Base-by-base conservation (phyloP, 1,284 basidiomycete genomes). In the Rhodotorula sp. region DNA sequence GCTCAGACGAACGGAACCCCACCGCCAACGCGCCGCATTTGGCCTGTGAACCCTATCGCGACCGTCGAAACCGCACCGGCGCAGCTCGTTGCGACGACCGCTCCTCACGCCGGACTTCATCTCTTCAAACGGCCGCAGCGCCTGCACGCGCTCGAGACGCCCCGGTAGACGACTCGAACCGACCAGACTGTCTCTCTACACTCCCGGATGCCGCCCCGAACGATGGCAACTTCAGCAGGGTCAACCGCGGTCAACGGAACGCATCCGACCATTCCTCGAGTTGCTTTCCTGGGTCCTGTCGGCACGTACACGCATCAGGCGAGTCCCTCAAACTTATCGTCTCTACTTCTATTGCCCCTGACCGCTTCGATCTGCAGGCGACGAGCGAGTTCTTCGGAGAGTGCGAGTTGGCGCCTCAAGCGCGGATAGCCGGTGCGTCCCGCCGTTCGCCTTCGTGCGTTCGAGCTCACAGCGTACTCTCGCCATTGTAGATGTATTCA, bases 291-390 rank as follows among this genome's bases (percentile, higher is more conserved):
- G 50, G 76, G 76, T 18, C 76, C 76, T 18, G 60, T 73, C 28
- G 76, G 76, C 7, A 77, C 76, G 0, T 77, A 77, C 26, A 75
- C 76, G 1, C 76, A 77, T 54, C 76, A 77, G 59, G 76, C 65
- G 30, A 52, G 69, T 22, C n/a, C 34, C 34, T 13, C 20, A 20
- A 58, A 2, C 24, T 15, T 53, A 48, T 30, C 18, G 31, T 4
- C 20, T 51, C 24, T 18, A 46, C 51, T 40, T 22, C 47, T 9
- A 31, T 10, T 11, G 2, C 44, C 10, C 20, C 8, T 30, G 16
- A 53, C 37, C 46, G n/a, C 10, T 6, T 9, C 31, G 11, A 20
- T 5, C 4, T 4, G 37, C 58, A 73, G 71, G 71, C 71, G 18
- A 59, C 69, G 30, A 66, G 57, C 48, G 59, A 75, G 52, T 73